Conservation (phyloP, 345 rosid genomes). For the Eucalyptus lansdowneana region DNA sequence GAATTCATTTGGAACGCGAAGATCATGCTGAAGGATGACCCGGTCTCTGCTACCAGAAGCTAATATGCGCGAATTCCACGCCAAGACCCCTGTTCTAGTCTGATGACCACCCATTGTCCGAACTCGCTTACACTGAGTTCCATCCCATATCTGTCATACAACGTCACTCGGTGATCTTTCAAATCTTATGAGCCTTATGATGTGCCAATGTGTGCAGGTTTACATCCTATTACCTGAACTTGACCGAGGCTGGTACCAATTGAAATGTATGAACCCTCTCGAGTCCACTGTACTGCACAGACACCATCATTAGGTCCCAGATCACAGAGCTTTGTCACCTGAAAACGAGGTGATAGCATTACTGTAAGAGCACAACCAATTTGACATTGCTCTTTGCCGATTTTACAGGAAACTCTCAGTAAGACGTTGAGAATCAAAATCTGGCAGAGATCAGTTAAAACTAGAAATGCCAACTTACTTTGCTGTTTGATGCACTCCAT, state of each 20-base stretch:
- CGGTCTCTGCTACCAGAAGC: constrained; percentile 96
- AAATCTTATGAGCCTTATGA: background rate
- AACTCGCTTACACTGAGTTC: constrained; percentile 69
- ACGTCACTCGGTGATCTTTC: background rate
- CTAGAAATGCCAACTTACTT: constrained; percentile 30
- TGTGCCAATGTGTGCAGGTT: background rate
- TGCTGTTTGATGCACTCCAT: constrained; percentile 96
- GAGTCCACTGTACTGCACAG: constrained; percentile 91
- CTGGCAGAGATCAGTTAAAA: background rate
- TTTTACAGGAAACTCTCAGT: background rate
- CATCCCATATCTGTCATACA: constrained; percentile 75
- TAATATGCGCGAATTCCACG: constrained; percentile 84
- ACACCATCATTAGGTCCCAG: constrained; percentile 81
- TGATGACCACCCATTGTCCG: constrained; percentile 93
- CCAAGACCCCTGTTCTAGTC: constrained; percentile 89
- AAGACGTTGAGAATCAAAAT: background rate
- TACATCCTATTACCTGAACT: constrained; percentile 57
- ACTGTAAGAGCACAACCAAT: background rate
- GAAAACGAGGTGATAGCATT: background rate
- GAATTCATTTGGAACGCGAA: constrained; percentile 62
- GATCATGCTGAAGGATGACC: constrained; percentile 91
- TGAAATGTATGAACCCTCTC: constrained; percentile 90
- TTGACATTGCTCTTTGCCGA: background rate
- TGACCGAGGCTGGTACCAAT: constrained; percentile 78
- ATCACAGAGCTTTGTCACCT: constrained; percentile 96